These are phyloP conservation scores for Lipomyces kockii DNA, from an alignment of 805 yeast genomes.

Conservation along the genomic window DNA sequence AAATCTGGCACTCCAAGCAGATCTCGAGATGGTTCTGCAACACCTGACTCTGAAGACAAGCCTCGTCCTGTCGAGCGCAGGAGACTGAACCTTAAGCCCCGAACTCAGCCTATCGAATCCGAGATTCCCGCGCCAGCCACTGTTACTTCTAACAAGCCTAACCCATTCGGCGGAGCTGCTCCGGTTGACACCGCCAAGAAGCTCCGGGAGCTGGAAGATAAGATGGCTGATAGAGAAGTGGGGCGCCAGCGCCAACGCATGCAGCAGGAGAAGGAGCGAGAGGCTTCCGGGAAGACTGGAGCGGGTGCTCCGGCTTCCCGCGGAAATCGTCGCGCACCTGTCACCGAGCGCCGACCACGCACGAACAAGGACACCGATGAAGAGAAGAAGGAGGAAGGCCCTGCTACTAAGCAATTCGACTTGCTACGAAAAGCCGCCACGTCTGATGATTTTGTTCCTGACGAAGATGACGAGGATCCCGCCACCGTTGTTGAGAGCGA, in stretches of 20 bases:
- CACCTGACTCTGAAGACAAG: constrained; percentile 47
- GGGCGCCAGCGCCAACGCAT: constrained; percentile 13
- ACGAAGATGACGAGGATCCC: constrained; percentile 32
- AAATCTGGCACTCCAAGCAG: constrained; percentile 3
- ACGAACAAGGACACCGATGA: constrained; percentile 12
- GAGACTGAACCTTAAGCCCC: constrained; percentile 49
- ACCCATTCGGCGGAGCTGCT: constrained; percentile 83
- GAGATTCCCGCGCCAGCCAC: constrained; percentile 44
- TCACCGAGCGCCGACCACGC: constrained; percentile 14
- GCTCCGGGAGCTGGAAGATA: constrained; percentile 64
- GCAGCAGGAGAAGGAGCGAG: constrained; percentile 15
- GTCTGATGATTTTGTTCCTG: constrained; percentile 33
- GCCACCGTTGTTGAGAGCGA: constrained; percentile 9
- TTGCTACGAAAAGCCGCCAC: constrained; percentile 27
- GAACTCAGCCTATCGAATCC: constrained; percentile 37
- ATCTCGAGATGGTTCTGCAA: constrained; percentile 19
- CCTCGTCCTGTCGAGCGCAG: constrained; percentile 46
- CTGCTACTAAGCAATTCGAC: constrained; percentile 26
- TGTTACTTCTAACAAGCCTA: constrained; percentile 50
- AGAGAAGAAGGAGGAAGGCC: constrained; percentile 27
- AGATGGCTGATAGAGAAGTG: constrained; percentile 15
- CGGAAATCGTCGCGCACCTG: neutral
- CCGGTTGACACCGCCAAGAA: constrained; percentile 79
- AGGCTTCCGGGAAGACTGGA: constrained; percentile 13
- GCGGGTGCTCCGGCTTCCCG: constrained; percentile 11